Evolutionary conservation across 2,329 filamentous ascomycete genomes (phyloP), one percentile per base, ranked within the genome.

Genomic region (Teratosphaeria nubilosa): DNA sequence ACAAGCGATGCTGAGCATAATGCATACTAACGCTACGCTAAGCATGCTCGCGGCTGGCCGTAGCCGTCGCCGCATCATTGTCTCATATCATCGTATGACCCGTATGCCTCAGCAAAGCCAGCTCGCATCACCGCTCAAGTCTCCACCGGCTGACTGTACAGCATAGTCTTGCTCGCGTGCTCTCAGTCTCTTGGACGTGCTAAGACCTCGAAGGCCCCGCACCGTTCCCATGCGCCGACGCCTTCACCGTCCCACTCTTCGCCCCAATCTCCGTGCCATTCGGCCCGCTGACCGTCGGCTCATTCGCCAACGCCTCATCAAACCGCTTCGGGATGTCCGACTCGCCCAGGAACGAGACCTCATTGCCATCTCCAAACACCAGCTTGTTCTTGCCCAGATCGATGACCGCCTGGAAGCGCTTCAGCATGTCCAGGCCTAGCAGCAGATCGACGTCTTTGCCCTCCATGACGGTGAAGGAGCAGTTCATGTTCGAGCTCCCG

Each of bases 381-480:
- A 99, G 82, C 62, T 86, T 88, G 68, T 94, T 90, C 68, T 86
- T 87, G 63, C 85, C 82, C 13, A 99, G 81, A 72, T 99, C 94
- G 68, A 99, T 92, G 66, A 82, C 88, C 37, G 92, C 94, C 74
- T 96, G 92, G 74, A 97, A 91, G 45, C 94, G 85, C 76, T 95
- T 96, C 61, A 99, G 80, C 90, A 99, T 99, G 73, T 99, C 94
- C 50, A 99, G 78, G 3, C 94, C 94, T 13, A 99, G 83, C 1
- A 99, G 82, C 20, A 99, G 80, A 71, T 97, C 94, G 25, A 99
- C 94, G 56, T 90, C 86, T 75, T 97, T 99, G 63, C 94, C 94
- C 76, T 99, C 94, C 94, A 99, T 99, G 69, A 99, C 94, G 2
- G 94, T 99, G 73, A 99, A 99, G 60, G 91, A 94, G 76, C 91